A percentile compares a stretch with the other conserved stretches of the same genome.
These are phyloP conservation scores for Phaffia tasmanica DNA, from an alignment of 768 basidiomycete genomes.

Conservation along the genomic window DNA sequence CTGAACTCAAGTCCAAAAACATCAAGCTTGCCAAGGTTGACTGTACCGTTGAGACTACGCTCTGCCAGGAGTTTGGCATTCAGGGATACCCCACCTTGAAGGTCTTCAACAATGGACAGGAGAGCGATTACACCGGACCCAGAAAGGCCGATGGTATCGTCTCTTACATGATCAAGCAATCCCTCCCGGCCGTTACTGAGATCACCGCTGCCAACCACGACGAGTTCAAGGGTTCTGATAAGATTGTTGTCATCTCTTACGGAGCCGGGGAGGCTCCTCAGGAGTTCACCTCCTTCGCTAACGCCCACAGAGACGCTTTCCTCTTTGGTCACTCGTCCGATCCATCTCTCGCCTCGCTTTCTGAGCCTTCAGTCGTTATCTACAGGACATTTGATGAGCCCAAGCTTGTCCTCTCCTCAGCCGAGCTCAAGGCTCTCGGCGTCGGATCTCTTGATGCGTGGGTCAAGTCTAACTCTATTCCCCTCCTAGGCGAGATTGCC, in stretches of 20 bases:
- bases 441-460: slow-evolving; percentile 59
- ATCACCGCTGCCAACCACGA: slow-evolving; percentile 65
- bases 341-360: slow-evolving; percentile 54
- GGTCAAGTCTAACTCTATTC: slow-evolving; percentile 72
- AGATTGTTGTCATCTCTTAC: slow-evolving; percentile 80
- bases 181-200: slow-evolving; percentile 79
- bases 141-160: slow-evolving; percentile 92
- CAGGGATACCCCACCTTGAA: slow-evolving; percentile 90
- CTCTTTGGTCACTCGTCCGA: slow-evolving; percentile 83
- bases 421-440: slow-evolving; percentile 48
- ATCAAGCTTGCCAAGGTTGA: slow-evolving; percentile 72
- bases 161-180: slow-evolving; percentile 94
- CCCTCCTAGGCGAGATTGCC: slow-evolving; percentile 80
- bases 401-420: slow-evolving; percentile 40
- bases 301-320: slow-evolving; percentile 80
- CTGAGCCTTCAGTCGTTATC: slow-evolving; percentile 72
- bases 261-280: slow-evolving; percentile 60
- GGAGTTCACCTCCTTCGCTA: slow-evolving; percentile 68
- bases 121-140: slow-evolving; percentile 72
- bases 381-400: slow-evolving; percentile 91
- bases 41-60: slow-evolving; percentile 69
- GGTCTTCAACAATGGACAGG: slow-evolving; percentile 74
- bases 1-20: slow-evolving; percentile 73
- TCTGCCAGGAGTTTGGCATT: slow-evolving; percentile 78
- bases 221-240: slow-evolving; percentile 80